A percentile compares a stretch with the other conserved stretches of the same genome.
Evolutionary conservation across 2,329 filamentous ascomycete species (phyloP).

Genomic region (Diaporthe sp.): DNA sequence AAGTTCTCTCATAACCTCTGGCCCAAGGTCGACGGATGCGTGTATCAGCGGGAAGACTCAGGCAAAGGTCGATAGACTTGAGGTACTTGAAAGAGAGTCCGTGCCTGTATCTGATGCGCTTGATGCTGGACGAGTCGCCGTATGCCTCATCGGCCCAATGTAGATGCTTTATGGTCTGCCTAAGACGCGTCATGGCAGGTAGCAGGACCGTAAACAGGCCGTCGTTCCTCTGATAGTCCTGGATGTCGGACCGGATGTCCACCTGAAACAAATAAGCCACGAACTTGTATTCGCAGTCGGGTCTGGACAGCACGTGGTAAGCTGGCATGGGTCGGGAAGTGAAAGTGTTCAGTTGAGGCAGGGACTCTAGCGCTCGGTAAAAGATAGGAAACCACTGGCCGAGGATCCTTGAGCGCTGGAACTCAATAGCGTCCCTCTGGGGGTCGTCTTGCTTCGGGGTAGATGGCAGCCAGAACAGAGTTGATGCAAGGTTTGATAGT

Average conservation of each 20-base stretch:
- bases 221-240: slow-evolving; percentile 8
- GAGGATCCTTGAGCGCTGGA: neutral
- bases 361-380: neutral
- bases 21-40: neutral
- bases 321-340: neutral
- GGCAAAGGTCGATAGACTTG: neutral
- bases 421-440: neutral
- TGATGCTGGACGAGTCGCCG: neutral
- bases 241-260: neutral
- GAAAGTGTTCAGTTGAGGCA: neutral
- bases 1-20: neutral
- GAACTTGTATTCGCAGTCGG: neutral
- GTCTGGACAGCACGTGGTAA: neutral
- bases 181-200: neutral
- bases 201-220: neutral
- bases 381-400: neutral
- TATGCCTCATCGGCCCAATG: neutral
- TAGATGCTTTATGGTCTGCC: neutral
- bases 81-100: neutral
- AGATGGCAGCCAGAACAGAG: neutral
- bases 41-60: neutral
- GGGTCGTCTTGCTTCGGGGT: neutral
- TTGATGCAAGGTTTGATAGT: neutral
- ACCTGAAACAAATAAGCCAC: neutral
- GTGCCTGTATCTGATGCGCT: neutral